Evolutionary conservation across 2,329 filamentous ascomycete species (phyloP).

Genomic region (Penicillium sp.): DNA sequence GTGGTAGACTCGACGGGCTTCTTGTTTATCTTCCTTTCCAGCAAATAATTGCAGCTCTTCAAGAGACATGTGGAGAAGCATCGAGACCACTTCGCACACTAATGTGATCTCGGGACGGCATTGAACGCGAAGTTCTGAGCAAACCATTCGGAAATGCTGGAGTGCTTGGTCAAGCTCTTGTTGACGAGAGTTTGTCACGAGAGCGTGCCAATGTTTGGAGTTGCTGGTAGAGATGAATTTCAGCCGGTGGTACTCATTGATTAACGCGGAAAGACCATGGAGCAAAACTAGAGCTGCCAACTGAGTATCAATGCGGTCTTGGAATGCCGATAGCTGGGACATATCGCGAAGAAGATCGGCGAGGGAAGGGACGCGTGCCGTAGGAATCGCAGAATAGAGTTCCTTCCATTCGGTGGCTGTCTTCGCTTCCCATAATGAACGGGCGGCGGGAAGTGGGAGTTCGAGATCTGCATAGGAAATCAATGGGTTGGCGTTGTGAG

Average conservation of each 20-base stretch:
- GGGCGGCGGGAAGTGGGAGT: constrained; percentile 62
- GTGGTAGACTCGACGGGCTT: constrained; percentile 36
- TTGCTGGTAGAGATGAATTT: constrained; percentile 48
- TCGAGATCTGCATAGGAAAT: constrained; percentile 69
- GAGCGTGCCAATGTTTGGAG: constrained; percentile 40
- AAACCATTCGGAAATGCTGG: constrained; percentile 47
- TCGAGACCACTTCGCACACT: constrained; percentile 32
- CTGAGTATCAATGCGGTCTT: constrained; percentile 55
- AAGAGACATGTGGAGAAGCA: constrained; percentile 43
- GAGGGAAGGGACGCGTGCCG: constrained; percentile 36
- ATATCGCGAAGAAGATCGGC: constrained; percentile 57
- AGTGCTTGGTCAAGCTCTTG: constrained; percentile 63
- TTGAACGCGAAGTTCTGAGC: constrained; percentile 15
- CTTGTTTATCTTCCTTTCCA: constrained; percentile 43
- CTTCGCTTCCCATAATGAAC: constrained; percentile 64
- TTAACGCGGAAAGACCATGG: constrained; percentile 63
- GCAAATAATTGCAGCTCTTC: constrained; percentile 46
- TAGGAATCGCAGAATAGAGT: constrained; percentile 48
- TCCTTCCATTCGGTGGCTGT: constrained; percentile 64
- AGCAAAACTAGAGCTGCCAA: constrained; percentile 60
- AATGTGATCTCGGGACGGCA: constrained; percentile 30
- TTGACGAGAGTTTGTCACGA: constrained; percentile 56
- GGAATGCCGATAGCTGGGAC: constrained; percentile 50
- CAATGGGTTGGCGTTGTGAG: constrained; percentile 61
- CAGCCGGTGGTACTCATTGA: constrained; percentile 61